These are phyloP conservation scores for Dactylellina sp. DNA, from an alignment of 2,329 filamentous ascomycete genomes.

Conservation along the genomic window DNA sequence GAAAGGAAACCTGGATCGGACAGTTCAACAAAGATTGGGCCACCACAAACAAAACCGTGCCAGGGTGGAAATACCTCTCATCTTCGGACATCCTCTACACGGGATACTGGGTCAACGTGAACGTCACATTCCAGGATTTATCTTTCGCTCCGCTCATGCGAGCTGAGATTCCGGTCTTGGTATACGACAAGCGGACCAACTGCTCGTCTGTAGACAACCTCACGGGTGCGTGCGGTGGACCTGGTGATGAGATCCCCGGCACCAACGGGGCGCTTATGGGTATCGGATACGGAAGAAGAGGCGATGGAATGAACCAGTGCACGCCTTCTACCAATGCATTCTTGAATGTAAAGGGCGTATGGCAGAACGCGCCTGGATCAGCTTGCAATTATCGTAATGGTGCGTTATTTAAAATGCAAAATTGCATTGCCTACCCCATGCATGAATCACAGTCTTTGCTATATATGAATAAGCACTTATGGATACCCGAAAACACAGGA, in stretches of 20 bases:
- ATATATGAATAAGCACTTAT: not conserved
- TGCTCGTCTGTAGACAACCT: slow-evolving; percentile 18
- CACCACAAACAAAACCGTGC: slow-evolving; percentile 10
- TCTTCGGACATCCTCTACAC: slow-evolving; percentile 40
- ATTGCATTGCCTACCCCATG: not conserved
- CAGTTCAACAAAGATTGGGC: slow-evolving; percentile 28
- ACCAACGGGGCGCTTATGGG: slow-evolving; percentile 22
- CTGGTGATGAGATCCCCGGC: not conserved
- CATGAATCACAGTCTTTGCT: too few species aligned
- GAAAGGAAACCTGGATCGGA: slow-evolving; percentile 18
- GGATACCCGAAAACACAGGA: too few species aligned
- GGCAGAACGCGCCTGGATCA: slow-evolving; percentile 7
- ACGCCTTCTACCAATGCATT: slow-evolving; percentile 30
- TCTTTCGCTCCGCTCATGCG: slow-evolving; percentile 14
- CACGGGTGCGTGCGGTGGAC: slow-evolving; percentile 19
- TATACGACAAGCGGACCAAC: slow-evolving; percentile 18
- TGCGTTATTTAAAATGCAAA: not conserved
- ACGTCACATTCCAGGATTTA: slow-evolving; percentile 35
- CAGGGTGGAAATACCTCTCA: slow-evolving; percentile 40
- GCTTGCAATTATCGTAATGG: slow-evolving; percentile 34
- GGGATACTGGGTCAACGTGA: slow-evolving; percentile 42
- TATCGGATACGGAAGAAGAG: slow-evolving; percentile 36
- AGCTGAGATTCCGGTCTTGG: slow-evolving; percentile 23
- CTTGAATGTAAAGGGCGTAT: slow-evolving; percentile 24
- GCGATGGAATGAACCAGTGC: slow-evolving; percentile 18